These are phyloP conservation scores for Cynanchum wilfordii DNA, from an alignment of 257 asterid species.

Conservation along the genomic window DNA sequence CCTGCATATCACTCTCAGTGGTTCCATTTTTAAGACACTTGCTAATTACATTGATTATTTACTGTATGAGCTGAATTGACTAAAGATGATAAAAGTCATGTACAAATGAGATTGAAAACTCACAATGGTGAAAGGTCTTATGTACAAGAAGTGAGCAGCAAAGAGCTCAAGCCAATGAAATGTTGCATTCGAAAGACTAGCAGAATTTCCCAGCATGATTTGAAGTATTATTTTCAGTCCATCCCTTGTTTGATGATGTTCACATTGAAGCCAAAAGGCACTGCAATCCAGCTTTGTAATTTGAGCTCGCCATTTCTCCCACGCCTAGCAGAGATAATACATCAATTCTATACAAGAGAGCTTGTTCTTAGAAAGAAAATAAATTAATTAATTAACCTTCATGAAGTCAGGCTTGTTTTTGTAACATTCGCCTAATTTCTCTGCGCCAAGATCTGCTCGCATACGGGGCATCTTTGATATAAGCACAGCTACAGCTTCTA, in stretches of 20 bases:
- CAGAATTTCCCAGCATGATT: constrained; percentile 79
- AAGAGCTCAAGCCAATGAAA: constrained; percentile 85
- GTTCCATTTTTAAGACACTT: background rate
- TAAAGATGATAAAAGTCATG: constrained; percentile 3
- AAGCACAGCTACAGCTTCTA: constrained; percentile 88
- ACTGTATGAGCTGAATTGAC: background rate
- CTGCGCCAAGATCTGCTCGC: constrained; percentile 55
- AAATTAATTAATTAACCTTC: constrained; percentile 63
- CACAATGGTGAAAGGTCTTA: constrained; percentile 85
- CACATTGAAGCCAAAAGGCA: constrained; percentile 89
- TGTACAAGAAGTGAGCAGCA: constrained; percentile 74
- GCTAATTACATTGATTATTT: constrained; percentile 1
- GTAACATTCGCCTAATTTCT: constrained; percentile 65
- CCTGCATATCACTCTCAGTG: background rate
- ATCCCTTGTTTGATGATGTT: constrained; percentile 63
- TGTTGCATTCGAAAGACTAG: constrained; percentile 58
- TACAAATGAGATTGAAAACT: constrained; percentile 17
- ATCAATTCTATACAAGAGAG: constrained; percentile 10
- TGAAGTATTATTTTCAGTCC: constrained; percentile 88
- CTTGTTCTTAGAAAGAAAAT: constrained; percentile 7
- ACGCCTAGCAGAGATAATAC: constrained; percentile 51
- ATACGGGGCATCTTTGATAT: constrained; percentile 83
- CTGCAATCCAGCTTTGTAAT: constrained; percentile 86
- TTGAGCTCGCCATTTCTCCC: constrained; percentile 96
- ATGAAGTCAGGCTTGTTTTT: constrained; percentile 78